A percentile compares a stretch with the other conserved stretches of the same genome.
phyloP scores from a whole-genome alignment of 2,329 filamentous ascomycete genomes.

The Penicillium sp. region DNA sequence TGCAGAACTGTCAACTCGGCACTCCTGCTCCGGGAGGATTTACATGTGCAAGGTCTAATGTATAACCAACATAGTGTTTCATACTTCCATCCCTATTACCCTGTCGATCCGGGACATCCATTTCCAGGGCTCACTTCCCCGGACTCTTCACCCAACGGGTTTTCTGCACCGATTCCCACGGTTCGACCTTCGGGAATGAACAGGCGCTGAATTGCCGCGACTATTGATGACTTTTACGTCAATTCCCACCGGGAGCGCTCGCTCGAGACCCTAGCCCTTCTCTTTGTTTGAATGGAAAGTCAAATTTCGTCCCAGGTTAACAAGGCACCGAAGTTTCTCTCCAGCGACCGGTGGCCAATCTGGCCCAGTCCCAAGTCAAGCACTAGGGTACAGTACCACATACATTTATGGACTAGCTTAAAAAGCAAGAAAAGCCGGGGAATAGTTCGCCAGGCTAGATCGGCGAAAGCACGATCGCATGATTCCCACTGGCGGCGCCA shows the following conservation, averaged over 20 bases:
- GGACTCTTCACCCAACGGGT: conserved; percentile 1
- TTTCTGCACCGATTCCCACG: background rate
- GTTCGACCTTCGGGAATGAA: background rate
- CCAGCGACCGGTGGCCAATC: background rate
- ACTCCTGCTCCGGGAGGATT: background rate
- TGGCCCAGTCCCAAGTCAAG: background rate
- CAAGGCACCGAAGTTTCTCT: background rate
- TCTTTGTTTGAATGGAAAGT: background rate
- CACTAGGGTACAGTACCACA: background rate
- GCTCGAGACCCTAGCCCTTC: background rate
- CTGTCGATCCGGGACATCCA: conserved; percentile 2
- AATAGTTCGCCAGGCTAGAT: background rate
- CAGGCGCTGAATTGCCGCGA: background rate
- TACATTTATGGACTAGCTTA: background rate
- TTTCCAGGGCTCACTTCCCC: background rate
- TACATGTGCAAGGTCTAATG: conserved; percentile 1
- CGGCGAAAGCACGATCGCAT: background rate
- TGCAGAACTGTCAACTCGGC: conserved; percentile 9
- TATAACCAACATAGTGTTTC: background rate
- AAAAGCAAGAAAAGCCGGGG: background rate
- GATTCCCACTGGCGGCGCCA: background rate
- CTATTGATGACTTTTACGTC: background rate
- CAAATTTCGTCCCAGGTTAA: background rate
- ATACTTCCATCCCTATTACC: background rate
- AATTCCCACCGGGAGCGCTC: background rate